phyloP scores from a whole-genome alignment of 2,329 filamentous ascomycete genomes.

The Cladosporium sp. region DNA sequence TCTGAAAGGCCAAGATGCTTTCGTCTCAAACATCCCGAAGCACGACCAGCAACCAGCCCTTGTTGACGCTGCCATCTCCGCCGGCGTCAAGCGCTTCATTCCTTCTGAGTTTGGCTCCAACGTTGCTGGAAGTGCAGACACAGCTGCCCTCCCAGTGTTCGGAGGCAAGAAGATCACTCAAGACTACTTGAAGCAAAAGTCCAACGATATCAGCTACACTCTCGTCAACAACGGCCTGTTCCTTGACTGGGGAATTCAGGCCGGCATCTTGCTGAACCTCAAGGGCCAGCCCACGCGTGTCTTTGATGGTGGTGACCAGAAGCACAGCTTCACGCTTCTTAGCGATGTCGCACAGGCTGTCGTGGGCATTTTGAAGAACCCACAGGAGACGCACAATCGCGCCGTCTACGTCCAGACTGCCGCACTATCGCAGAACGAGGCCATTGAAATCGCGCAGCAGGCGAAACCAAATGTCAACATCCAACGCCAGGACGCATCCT shows the following conservation, averaged over 20 bases:
- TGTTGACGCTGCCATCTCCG: conserved; percentile 37
- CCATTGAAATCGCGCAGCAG: conserved; percentile 26
- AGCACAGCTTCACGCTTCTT: conserved; percentile 30
- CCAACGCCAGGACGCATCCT: background rate
- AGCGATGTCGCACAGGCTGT: conserved; percentile 31
- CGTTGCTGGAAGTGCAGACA: conserved; percentile 22
- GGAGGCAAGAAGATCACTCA: conserved; percentile 29
- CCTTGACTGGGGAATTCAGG: conserved; percentile 34
- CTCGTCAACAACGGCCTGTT: conserved; percentile 33
- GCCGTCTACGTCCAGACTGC: conserved; percentile 34
- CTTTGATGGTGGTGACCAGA: conserved; percentile 33
- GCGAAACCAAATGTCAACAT: background rate
- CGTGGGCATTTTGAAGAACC: conserved; percentile 30
- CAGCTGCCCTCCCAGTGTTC: conserved; percentile 37
- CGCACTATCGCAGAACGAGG: conserved; percentile 34
- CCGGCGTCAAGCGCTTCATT: conserved; percentile 38
- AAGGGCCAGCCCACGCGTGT: conserved; percentile 27
- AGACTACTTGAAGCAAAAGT: conserved; percentile 7
- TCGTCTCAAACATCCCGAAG: conserved; percentile 34
- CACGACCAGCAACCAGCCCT: conserved; percentile 27
- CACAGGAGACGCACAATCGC: conserved; percentile 33
- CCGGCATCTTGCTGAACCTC: conserved; percentile 28
- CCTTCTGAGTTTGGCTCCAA: conserved; percentile 39
- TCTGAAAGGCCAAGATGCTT: conserved; percentile 35
- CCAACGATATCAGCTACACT: conserved; percentile 26